phyloP scores from a whole-genome alignment of 75 land plant genomes.

The Larix kaempferi region DNA sequence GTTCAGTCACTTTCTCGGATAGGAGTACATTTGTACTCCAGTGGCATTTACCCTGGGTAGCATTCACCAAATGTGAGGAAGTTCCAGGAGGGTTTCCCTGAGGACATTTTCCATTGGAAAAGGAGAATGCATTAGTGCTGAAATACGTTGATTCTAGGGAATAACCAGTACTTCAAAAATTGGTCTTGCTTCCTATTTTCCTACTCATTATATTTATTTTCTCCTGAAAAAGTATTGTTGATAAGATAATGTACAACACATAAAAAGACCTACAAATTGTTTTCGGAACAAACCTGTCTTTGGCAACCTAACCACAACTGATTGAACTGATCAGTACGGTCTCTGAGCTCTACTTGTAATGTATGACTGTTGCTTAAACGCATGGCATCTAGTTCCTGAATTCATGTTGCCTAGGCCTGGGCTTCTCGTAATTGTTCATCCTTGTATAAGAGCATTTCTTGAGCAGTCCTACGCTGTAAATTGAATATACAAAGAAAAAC shows the following conservation, averaged over 20 bases:
- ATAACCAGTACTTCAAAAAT: neutral
- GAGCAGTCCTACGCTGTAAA: too few species aligned
- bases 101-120: too few species aligned
- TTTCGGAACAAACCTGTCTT: conserved; percentile 56
- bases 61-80: too few species aligned
- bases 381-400: conserved; percentile 82
- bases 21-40: too few species aligned
- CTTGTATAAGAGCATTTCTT: too few species aligned
- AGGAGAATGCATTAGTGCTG: neutral
- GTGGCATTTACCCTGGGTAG: too few species aligned
- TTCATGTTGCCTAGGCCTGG: conserved; percentile 80
- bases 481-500: too few species aligned
- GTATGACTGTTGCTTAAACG: conserved; percentile 56
- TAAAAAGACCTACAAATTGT: neutral
- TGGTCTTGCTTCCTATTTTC: neutral
- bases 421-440: conserved; percentile 90
- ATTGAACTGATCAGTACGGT: conserved; percentile 79
- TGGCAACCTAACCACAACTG: conserved; percentile 81
- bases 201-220: neutral
- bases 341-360: conserved; percentile 85
- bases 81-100: too few species aligned
- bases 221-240: neutral
- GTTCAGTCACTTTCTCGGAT: too few species aligned
- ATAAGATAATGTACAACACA: too few species aligned
- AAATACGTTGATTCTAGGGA: neutral